Evolutionary conservation across 495 filamentous ascomycete species (phyloP).

Genomic region (Hyaloscypha variabilis): DNA sequence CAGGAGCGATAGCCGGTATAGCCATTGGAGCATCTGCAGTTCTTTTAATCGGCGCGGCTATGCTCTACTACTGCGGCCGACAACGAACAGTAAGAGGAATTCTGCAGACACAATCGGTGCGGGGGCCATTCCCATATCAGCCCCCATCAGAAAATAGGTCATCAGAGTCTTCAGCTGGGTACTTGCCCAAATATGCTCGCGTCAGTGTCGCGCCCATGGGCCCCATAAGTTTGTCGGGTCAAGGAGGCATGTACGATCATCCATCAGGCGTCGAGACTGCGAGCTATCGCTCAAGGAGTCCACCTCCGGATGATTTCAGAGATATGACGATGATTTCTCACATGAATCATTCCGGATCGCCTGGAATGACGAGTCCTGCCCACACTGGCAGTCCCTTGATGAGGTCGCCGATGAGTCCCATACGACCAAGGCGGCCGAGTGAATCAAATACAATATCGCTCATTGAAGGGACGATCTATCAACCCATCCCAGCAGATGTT

Average conservation of each 20-base stretch:
- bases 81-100: conserved; percentile 25
- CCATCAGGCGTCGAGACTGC: conserved; percentile 4
- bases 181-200: conserved; percentile 4
- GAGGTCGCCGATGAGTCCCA: background rate
- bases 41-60: conserved; percentile 2
- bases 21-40: conserved; percentile 24
- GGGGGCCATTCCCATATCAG: background rate
- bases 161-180: conserved; percentile 2
- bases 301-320: conserved; percentile 9
- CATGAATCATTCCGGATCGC: conserved; percentile 1
- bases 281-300: conserved; percentile 15
- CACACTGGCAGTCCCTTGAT: background rate
- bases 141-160: background rate
- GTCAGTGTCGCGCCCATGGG: background rate
- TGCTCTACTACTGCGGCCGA: conserved; percentile 28
- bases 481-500: background rate
- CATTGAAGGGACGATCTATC: background rate
- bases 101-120: conserved; percentile 1
- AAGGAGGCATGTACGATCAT: background rate
- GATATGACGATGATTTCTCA: background rate
- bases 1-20: conserved; percentile 29
- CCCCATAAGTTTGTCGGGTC: background rate
- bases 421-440: background rate
- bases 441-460: background rate
- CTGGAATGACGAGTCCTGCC: background rate